These are phyloP conservation scores for Parmelia sp. DNA, from an alignment of 495 filamentous ascomycete species.

Conservation along the genomic window DNA sequence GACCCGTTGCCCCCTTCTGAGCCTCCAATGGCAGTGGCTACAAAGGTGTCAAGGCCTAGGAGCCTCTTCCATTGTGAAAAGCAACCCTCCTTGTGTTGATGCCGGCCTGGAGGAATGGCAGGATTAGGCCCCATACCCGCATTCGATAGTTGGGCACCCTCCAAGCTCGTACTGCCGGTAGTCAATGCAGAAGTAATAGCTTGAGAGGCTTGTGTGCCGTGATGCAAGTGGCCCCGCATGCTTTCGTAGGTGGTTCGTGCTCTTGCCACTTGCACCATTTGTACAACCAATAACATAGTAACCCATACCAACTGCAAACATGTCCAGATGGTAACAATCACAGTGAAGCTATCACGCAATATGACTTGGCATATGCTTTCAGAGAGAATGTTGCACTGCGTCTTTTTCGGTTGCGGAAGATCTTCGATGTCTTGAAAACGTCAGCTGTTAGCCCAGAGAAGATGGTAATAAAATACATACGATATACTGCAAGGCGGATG, in stretches of 20 bases:
- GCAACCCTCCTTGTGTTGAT: conserved; percentile 49
- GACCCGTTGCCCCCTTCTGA: conserved; percentile 44
- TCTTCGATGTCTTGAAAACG: conserved; percentile 36
- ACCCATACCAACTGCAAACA: conserved; percentile 85
- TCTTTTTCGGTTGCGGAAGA: conserved; percentile 40
- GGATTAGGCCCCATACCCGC: conserved; percentile 47
- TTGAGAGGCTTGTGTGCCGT: conserved; percentile 47
- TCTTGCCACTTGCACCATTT: conserved; percentile 81
- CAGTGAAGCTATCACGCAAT: conserved; percentile 74
- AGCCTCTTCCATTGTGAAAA: conserved; percentile 74
- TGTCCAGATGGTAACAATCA: conserved; percentile 71
- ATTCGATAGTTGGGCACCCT: conserved; percentile 61
- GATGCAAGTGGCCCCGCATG: conserved; percentile 66
- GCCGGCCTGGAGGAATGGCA: conserved; percentile 36
- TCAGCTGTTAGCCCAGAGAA: conserved; percentile 15
- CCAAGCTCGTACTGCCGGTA: conserved; percentile 58
- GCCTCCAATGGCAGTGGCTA: conserved; percentile 69
- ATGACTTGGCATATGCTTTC: conserved; percentile 64
- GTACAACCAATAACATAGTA: conserved; percentile 87
- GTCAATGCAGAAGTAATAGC: conserved; percentile 73
- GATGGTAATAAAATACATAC: conserved; percentile 36
- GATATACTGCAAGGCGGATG: conserved; percentile 44
- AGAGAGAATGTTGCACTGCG: conserved; percentile 69
- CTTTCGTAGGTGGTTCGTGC: conserved; percentile 95
- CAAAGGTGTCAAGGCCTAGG: conserved; percentile 85